Conservation (phyloP, 2,329 filamentous ascomycete species). For the Ophiostoma australiae region DNA sequence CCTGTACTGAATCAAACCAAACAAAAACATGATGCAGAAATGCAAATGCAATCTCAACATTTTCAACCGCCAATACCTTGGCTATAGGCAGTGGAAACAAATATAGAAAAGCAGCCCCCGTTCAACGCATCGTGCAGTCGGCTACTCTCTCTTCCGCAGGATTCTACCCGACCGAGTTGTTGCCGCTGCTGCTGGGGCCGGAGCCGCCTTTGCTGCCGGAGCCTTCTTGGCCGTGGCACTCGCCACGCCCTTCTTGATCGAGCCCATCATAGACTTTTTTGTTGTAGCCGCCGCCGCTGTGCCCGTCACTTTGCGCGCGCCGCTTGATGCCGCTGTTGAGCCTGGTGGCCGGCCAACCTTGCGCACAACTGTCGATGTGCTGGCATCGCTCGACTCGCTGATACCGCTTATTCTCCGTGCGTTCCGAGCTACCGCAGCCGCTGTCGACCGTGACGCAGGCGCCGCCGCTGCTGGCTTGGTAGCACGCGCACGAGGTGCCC, state of each 20-base stretch:
- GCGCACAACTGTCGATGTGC: slow-evolving; percentile 60
- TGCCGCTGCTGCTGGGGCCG: slow-evolving; percentile 29
- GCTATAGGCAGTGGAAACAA: not conserved
- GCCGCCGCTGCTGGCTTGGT: slow-evolving; percentile 35
- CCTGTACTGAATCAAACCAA: not conserved
- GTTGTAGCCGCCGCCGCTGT: slow-evolving; percentile 36
- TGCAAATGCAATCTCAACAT: not conserved
- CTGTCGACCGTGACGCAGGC: slow-evolving; percentile 28
- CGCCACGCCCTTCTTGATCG: slow-evolving; percentile 49
- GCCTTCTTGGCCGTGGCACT: slow-evolving; percentile 47
- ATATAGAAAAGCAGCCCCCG: not conserved
- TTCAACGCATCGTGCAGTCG: not conserved
- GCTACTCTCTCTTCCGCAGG: slow-evolving; percentile 50
- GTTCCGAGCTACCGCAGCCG: slow-evolving; percentile 36
- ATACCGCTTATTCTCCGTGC: slow-evolving; percentile 52
- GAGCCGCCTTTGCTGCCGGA: slow-evolving; percentile 36
- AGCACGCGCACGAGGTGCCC: slow-evolving; percentile 30
- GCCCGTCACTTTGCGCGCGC: slow-evolving; percentile 4
- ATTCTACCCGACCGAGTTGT: slow-evolving; percentile 47
- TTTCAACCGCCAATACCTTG: not conserved
- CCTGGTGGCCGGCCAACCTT: slow-evolving; percentile 38
- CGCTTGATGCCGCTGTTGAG: not conserved
- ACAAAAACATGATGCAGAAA: not conserved
- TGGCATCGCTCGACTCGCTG: slow-evolving; percentile 61
- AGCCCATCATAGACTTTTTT: slow-evolving; percentile 52